Conservation (phyloP, 2,329 filamentous ascomycete genomes). For the Epichloe aotearoae region DNA sequence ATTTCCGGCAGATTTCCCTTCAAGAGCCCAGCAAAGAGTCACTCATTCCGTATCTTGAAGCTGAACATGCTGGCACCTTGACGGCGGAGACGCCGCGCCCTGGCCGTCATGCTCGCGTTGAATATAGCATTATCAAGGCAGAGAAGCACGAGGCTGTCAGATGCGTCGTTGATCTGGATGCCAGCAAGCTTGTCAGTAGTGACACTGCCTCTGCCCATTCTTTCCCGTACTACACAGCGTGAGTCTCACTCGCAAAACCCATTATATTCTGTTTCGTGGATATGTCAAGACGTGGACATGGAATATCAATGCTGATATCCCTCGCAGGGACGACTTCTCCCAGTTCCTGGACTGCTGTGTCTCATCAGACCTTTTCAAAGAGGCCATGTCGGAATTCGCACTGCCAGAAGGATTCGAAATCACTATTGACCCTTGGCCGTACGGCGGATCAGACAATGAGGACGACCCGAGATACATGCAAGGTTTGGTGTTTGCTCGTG, state of each 20-base stretch:
- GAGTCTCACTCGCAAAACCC: not conserved
- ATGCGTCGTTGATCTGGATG: constrained; percentile 25
- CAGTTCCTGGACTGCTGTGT: constrained; percentile 27
- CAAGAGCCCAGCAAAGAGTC: constrained; percentile 48
- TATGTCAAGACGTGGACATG: not conserved
- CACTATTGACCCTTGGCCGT: constrained; percentile 52
- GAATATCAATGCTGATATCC: not conserved
- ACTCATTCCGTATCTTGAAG: constrained; percentile 46
- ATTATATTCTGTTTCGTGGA: too few relatives aligned
- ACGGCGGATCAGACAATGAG: constrained; percentile 32
- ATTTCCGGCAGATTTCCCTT: constrained; percentile 47
- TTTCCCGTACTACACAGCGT: constrained; percentile 22
- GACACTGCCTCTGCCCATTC: constrained; percentile 13
- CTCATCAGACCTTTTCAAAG: constrained; percentile 30
- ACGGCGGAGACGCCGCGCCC: constrained; percentile 29
- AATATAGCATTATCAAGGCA: constrained; percentile 27
- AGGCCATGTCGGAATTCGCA: constrained; percentile 32
- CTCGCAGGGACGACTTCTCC: constrained; percentile 24
- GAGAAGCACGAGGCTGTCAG: constrained; percentile 21
- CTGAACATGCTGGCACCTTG: constrained; percentile 41
- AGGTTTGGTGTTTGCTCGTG: constrained; percentile 35
- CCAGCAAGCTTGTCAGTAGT: constrained; percentile 16
- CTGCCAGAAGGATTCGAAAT: constrained; percentile 31
- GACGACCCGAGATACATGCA: constrained; percentile 33
- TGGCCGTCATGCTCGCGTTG: constrained; percentile 31